Conservation (phyloP, 2,329 filamentous ascomycete genomes). For the Tolypocladium sp. region DNA sequence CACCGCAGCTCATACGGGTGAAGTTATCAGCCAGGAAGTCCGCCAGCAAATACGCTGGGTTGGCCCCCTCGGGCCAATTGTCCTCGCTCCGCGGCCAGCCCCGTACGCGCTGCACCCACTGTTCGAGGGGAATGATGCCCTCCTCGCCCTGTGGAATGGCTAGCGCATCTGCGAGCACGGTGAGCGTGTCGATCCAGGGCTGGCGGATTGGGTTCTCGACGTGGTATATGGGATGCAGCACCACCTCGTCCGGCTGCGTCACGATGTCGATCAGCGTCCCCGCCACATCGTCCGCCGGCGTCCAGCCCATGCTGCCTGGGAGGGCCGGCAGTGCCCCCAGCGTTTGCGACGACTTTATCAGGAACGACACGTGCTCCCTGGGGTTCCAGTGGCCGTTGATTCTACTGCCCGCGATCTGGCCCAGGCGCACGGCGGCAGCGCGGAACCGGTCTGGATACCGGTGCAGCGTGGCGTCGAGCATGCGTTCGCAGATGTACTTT, state of each 20-base stretch:
- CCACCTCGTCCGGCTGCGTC: background rate
- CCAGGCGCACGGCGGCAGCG: slow-evolving; percentile 32
- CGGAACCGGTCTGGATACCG: slow-evolving; percentile 29
- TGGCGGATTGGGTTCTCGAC: slow-evolving; percentile 10
- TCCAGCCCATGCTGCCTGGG: slow-evolving; percentile 30
- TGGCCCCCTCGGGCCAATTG: background rate
- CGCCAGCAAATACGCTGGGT: background rate
- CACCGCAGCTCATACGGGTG: slow-evolving; percentile 1
- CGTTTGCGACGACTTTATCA: slow-evolving; percentile 39
- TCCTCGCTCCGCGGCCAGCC: background rate
- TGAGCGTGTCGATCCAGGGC: slow-evolving; percentile 4
- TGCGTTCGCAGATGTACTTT: slow-evolving; percentile 38
- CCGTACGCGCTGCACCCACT: background rate
- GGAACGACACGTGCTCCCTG: slow-evolving; percentile 36
- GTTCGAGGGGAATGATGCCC: background rate
- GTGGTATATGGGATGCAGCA: slow-evolving; percentile 6
- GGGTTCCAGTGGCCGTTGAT: slow-evolving; percentile 44
- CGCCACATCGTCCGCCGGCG: slow-evolving; percentile 26
- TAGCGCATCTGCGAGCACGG: background rate
- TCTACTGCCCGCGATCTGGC: slow-evolving; percentile 41
- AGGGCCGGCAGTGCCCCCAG: slow-evolving; percentile 30
- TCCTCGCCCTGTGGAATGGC: background rate
- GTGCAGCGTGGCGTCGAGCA: slow-evolving; percentile 37
- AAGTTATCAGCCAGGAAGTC: slow-evolving; percentile 2
- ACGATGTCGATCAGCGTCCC: slow-evolving; percentile 3